A percentile compares a stretch with the other conserved stretches of the same genome.
These are phyloP conservation scores for Acacia melanoxylon DNA, from an alignment of 306 rosid genomes.

Conservation along the genomic window DNA sequence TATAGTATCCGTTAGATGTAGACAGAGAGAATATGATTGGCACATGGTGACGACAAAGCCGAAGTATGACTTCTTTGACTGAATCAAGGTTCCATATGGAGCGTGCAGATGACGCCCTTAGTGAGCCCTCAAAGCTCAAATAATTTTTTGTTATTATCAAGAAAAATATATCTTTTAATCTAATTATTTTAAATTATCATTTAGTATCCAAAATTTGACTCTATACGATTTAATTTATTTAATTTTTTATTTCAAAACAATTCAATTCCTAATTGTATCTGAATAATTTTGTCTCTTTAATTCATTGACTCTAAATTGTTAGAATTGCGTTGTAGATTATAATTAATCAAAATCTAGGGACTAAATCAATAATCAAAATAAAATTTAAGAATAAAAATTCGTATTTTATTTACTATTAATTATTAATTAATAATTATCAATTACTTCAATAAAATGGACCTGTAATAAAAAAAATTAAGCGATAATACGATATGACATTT, in stretches of 20 bases:
- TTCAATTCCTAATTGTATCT: too few species aligned
- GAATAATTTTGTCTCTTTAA: too few species aligned
- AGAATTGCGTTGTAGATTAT: too few species aligned
- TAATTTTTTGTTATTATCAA: background rate
- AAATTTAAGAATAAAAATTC: background rate
- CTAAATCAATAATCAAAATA: background rate
- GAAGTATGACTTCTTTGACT: slow-evolving; percentile 31
- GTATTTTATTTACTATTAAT: background rate
- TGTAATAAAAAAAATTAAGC: too few species aligned
- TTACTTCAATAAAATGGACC: too few species aligned
- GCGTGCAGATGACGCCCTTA: slow-evolving; percentile 24
- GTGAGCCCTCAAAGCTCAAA: background rate
- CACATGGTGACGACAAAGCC: slow-evolving; percentile 19
- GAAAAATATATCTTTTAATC: background rate
- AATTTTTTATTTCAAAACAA: too few species aligned
- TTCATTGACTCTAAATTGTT: too few species aligned
- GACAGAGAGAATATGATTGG: slow-evolving; percentile 23
- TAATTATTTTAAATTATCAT: too few species aligned
- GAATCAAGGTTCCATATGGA: slow-evolving; percentile 20
- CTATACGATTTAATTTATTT: too few species aligned
- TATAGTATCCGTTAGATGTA: slow-evolving; percentile 27
- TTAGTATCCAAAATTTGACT: too few species aligned
- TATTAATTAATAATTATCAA: background rate
- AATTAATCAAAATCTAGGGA: background rate
- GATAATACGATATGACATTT: too few species aligned